Evolutionary conservation across 1,284 basidiomycete species (phyloP), one percentile per base, ranked within the genome.

Genomic region (Sphaerobolus stellatus): DNA sequence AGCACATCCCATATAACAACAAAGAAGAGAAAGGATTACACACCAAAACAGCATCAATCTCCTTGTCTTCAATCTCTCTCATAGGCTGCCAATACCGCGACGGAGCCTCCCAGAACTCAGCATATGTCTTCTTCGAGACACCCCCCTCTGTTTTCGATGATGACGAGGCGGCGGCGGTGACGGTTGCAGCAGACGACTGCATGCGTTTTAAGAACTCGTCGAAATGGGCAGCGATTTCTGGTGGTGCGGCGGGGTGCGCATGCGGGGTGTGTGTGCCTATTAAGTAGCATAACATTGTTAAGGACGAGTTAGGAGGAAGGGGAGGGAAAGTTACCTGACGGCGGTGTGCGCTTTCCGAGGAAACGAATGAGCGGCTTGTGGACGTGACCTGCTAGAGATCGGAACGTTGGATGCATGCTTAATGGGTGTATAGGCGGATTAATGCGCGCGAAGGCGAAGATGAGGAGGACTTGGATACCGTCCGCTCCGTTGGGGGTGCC

Each of bases 71-170:
- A 36, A 92, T 59, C 34, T 78, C 68, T 38, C 75, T 72, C 46
- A 79, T 77, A 20, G 81, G 80, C 56, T 74, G 79, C 88, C 88
- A 90, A 57, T 86, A 75, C 58, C 81, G 77, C 43, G 76, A 65
- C 1, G 92, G 92, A 11, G 88, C 89, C 61, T 94, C 81, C 88
- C 89, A 92, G 70, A 88, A 92, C 62, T 92, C 78, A 34, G 73
- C 71, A 71, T 77, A 84, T 58, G 80, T 72, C 36, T 67, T 22
- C n/a, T 29, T 8, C 51, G 38, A 2, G n/a, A n/a, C n/a, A n/a
- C n/a, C n/a, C n/a, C n/a, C n/a, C n/a, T n/a, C n/a, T n/a, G n/a
- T n/a, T n/a, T n/a, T n/a, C n/a, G n/a, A n/a, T n/a, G n/a, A n/a
- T n/a, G n/a, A n/a, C n/a, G n/a, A n/a, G n/a, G n/a, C n/a, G n/a